A percentile compares a stretch with the other conserved stretches of the same genome.
Evolutionary conservation across 257 asterid species (phyloP).

Genomic region (Plantago major): DNA sequence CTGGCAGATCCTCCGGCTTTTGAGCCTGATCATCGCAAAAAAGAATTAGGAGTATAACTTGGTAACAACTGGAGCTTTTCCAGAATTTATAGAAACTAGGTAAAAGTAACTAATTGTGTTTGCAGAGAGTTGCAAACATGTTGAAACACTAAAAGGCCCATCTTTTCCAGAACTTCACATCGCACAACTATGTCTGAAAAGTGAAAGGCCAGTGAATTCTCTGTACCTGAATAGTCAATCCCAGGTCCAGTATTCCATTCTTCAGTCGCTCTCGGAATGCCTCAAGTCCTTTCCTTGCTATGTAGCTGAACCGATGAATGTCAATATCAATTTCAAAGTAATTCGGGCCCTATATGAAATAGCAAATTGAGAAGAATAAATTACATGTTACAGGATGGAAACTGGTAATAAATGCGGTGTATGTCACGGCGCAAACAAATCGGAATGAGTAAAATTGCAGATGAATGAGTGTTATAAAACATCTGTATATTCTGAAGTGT

Average conservation of each 20-base stretch:
- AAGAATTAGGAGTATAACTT: neutral
- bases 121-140: no score
- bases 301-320: slow-evolving; percentile 83
- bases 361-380: slow-evolving; percentile 11
- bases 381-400: neutral
- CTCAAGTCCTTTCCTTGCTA: slow-evolving; percentile 80
- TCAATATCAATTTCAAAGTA: slow-evolving; percentile 74
- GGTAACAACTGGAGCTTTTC: no score
- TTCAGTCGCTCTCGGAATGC: slow-evolving; percentile 70
- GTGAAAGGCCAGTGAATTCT: neutral
- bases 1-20: slow-evolving; percentile 68
- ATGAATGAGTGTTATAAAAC: no score
- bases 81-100: no score
- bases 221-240: slow-evolving; percentile 68
- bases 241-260: slow-evolving; percentile 57
- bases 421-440: neutral
- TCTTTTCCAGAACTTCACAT: neutral
- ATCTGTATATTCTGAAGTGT: no score
- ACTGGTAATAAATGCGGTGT: neutral
- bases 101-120: no score
- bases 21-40: slow-evolving; percentile 43
- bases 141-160: no score
- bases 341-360: slow-evolving; percentile 41
- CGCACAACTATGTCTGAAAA: slow-evolving; percentile 3
- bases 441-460: no score